Base-by-base conservation (phyloP, 2,329 filamentous ascomycete genomes). In the Monilinia aucupariae region DNA sequence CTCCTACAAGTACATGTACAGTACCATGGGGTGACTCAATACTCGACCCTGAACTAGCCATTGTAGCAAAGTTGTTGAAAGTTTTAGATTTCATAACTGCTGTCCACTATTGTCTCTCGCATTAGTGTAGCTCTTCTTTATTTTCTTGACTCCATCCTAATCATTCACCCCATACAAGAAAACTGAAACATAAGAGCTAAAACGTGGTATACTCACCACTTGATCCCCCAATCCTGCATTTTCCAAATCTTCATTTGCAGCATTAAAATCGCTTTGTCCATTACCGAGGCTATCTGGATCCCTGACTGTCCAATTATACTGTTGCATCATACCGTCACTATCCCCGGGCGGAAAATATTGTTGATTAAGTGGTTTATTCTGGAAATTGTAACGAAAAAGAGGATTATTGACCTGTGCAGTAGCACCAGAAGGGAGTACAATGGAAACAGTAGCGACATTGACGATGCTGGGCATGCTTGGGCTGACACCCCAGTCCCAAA, bases 361-460 rank as follows among this genome's bases (percentile, higher is more conserved):
- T 63, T 25, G 74, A 76, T 55, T 72, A 71, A 64, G 70, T 67
- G 68, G 71, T 27, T 66, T 65, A 2, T 54, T 58, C 13, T 79
- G 80, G 72, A 82, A 85, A 2, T 67, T 73, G 71, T 80, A 86
- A 62, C 76, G 78, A 66, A 77, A 78, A 0, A 86, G 72, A 3
- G 84, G 83, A 69, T 85, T 86, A 47, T 73, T 71, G 37, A 84
- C 64, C 41, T 39, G 61, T 45, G 67, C 25, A 22, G 34, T 51
- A 7, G 49, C 17, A 27, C 71, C 70, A 41, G 60, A 37, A 17
- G 66, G 61, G 4, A 65, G 74, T 6, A 71, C 73, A 34, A 76
- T 71, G 20, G 68, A 66, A 6, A 78, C 65, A 2, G 70, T 72
- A 34, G 49, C 67, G 25, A 59, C 76, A 34, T 60, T 71, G 20